Conservation (phyloP, 2,329 filamentous ascomycete species). For the Aspergillus fijiensis region DNA sequence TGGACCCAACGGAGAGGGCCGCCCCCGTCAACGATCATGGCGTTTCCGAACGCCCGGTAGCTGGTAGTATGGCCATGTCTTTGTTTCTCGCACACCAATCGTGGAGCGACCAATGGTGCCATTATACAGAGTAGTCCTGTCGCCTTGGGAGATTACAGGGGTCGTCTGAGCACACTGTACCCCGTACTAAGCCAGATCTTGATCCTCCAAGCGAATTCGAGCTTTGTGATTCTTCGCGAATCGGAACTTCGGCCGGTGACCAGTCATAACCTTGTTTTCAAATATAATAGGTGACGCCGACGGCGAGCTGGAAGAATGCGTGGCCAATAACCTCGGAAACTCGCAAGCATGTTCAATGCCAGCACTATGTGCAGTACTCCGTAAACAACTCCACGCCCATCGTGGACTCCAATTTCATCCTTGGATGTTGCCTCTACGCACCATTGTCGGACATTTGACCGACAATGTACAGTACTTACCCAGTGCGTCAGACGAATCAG, state of each 20-base stretch:
- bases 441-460: neutral
- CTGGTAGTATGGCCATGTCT: neutral
- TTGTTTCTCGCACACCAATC: neutral
- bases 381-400: neutral
- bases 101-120: neutral
- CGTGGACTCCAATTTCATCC: neutral
- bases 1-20: slow-evolving; percentile 4
- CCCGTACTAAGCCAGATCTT: neutral
- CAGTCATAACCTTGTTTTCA: neutral
- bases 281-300: neutral
- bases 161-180: neutral
- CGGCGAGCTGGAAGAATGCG: neutral
- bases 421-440: neutral
- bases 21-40: neutral
- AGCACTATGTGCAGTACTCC: neutral
- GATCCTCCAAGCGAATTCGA: neutral
- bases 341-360: neutral
- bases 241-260: neutral
- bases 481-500: neutral
- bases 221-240: neutral
- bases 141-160: neutral
- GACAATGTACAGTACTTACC: neutral
- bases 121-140: neutral
- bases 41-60: neutral
- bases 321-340: neutral